These are phyloP conservation scores for Leishmania turanica DNA, from an alignment of 208 protist genomes.

Conservation along the genomic window DNA sequence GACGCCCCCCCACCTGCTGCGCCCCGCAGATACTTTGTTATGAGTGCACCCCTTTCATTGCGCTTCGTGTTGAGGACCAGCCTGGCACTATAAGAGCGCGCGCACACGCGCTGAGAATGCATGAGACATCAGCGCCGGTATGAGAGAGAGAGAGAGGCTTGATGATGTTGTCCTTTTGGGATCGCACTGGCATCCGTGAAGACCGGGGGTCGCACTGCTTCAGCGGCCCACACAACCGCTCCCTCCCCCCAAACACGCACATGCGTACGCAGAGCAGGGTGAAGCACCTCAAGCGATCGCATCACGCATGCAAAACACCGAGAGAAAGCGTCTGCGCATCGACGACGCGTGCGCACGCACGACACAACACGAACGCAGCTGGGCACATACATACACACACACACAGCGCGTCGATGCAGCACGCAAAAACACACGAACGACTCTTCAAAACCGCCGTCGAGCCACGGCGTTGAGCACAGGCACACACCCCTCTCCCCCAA, in stretches of 20 bases:
- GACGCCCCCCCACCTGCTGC: not conserved
- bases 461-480: not conserved
- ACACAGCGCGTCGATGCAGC: constrained; percentile 5
- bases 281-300: not conserved
- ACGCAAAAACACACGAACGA: not conserved
- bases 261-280: too few relatives aligned
- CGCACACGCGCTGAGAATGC: not conserved
- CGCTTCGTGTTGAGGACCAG: not conserved
- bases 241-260: too few relatives aligned
- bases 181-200: too few relatives aligned
- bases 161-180: too few relatives aligned
- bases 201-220: too few relatives aligned
- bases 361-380: not conserved
- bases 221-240: too few relatives aligned
- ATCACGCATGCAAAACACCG: not conserved
- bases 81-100: not conserved
- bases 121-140: not conserved
- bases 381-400: constrained; percentile 16
- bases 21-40: not conserved
- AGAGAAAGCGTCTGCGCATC: not conserved
- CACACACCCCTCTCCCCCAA: not conserved
- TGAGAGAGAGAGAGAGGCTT: not conserved
- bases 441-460: not conserved
- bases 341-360: not conserved
- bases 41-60: not conserved